A percentile compares a stretch with the other conserved stretches of the same genome.
These are phyloP conservation scores for Chenopodium formosanum DNA, from an alignment of 148 eudicot species.

Conservation along the genomic window DNA sequence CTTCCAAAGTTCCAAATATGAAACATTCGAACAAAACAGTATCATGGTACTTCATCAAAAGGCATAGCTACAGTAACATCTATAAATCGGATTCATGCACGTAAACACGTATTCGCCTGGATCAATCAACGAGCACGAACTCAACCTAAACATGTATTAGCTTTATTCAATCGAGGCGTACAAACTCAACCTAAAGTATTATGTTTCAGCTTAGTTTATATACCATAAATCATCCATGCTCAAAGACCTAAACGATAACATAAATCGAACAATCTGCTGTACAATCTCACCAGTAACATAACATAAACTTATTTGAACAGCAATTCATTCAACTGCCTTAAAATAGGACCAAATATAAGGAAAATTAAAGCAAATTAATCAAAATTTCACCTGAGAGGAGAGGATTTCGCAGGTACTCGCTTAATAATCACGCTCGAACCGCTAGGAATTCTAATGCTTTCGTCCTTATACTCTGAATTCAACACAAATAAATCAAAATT, in stretches of 20 bases:
- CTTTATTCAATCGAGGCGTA: neutral
- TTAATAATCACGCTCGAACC: conserved; percentile 68
- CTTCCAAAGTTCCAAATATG: neutral
- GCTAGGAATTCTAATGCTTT: conserved; percentile 42
- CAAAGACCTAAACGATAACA: neutral
- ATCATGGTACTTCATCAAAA: neutral
- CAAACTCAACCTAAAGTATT: neutral
- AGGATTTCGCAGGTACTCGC: conserved; percentile 57
- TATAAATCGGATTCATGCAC: neutral
- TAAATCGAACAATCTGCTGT: neutral
- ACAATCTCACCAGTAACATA: neutral
- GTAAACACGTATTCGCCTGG: neutral
- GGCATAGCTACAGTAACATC: neutral
- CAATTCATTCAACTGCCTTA: neutral
- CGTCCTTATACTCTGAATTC: conserved; percentile 57
- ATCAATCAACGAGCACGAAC: neutral
- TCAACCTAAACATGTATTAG: neutral
- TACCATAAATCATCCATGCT: neutral
- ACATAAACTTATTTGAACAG: neutral
- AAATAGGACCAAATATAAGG: too few relatives aligned
- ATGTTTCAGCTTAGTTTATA: neutral
- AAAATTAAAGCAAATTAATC: neutral
- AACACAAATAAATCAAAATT: conserved; percentile 8
- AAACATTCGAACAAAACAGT: neutral
- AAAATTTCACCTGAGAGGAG: conserved; percentile 36